Conservation (phyloP, 2,329 filamentous ascomycete genomes). For the Alternaria viburni region DNA sequence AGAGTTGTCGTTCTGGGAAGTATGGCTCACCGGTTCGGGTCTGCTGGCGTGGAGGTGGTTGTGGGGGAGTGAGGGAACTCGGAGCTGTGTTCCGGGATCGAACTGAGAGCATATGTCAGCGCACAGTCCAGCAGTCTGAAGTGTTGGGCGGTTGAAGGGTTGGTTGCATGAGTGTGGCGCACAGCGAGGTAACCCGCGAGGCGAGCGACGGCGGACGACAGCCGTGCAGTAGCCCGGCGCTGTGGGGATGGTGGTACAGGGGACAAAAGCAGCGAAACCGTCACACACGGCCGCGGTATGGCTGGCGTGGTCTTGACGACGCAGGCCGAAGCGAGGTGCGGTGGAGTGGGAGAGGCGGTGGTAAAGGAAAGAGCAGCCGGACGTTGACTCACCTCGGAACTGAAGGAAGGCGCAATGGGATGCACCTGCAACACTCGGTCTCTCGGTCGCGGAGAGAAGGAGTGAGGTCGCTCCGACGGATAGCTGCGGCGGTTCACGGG, state of each 20-base stretch:
- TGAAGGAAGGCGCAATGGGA: constrained; percentile 17
- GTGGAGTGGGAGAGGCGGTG: neutral
- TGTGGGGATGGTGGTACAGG: constrained; percentile 41
- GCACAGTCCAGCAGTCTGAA: constrained; percentile 27
- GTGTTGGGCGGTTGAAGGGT: constrained; percentile 34
- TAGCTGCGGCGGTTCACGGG: constrained; percentile 15
- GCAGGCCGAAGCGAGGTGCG: constrained; percentile 18
- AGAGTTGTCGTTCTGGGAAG: constrained; percentile 19
- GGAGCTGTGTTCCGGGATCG: constrained; percentile 33
- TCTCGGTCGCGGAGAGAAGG: constrained; percentile 11
- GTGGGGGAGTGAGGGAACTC: constrained; percentile 25
- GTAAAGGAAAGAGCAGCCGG: constrained; percentile 18
- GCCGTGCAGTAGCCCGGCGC: constrained; percentile 38
- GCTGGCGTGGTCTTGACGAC: constrained; percentile 29
- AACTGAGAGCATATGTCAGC: constrained; percentile 39
- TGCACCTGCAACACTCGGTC: constrained; percentile 10
- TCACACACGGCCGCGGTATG: constrained; percentile 37
- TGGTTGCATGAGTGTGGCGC: constrained; percentile 47
- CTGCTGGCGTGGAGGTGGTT: constrained; percentile 21
- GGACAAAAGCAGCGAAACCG: constrained; percentile 41
- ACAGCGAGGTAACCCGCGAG: constrained; percentile 38
- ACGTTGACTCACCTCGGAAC: constrained; percentile 44
- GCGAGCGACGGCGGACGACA: constrained; percentile 44
- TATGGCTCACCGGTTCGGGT: constrained; percentile 35
- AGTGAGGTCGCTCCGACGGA: constrained; percentile 5